Conservation (phyloP, 352 stramenopile genomes). For the Pythium apleroticum region DNA sequence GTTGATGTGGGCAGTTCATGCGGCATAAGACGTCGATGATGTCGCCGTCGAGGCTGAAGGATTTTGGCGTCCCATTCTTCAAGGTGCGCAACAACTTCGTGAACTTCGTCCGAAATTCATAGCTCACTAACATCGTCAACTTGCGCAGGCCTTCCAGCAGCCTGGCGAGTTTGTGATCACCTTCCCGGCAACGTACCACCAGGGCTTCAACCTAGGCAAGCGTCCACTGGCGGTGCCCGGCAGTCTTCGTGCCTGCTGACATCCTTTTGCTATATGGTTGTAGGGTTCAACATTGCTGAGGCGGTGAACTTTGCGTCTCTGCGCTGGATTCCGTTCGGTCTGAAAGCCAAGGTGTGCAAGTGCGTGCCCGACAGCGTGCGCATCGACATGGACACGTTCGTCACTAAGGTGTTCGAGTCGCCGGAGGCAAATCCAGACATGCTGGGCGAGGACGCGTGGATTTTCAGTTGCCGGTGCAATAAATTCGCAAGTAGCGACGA, state of each 20-base stretch:
- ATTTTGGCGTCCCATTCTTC: conserved; percentile 83
- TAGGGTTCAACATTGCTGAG: conserved; percentile 91
- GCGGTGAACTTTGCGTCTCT: conserved; percentile 90
- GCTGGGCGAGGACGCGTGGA: conserved; percentile 58
- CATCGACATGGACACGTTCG: conserved; percentile 86
- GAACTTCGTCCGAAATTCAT: no score
- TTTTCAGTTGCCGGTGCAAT: conserved; percentile 70
- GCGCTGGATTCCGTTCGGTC: conserved; percentile 77
- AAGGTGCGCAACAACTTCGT: conserved; percentile 30
- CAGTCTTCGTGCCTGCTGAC: not conserved
- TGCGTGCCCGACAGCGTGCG: conserved; percentile 79
- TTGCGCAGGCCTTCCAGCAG: conserved; percentile 63
- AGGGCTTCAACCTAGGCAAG: conserved; percentile 88
- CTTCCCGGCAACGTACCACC: conserved; percentile 88
- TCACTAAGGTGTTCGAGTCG: conserved; percentile 63
- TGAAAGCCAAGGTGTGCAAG: conserved; percentile 88
- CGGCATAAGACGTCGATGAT: conserved; percentile 93
- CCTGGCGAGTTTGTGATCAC: conserved; percentile 93
- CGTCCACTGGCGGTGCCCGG: not conserved
- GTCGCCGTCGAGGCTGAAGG: conserved; percentile 74
- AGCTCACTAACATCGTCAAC: not conserved
- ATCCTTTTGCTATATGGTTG: not conserved
- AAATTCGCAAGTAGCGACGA: conserved; percentile 69
- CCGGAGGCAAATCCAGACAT: conserved; percentile 33
- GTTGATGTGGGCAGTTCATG: conserved; percentile 68